A percentile compares a stretch with the other conserved stretches of the same genome.
phyloP scores from a whole-genome alignment of 768 basidiomycete species.

The Lentinula raphanica region DNA sequence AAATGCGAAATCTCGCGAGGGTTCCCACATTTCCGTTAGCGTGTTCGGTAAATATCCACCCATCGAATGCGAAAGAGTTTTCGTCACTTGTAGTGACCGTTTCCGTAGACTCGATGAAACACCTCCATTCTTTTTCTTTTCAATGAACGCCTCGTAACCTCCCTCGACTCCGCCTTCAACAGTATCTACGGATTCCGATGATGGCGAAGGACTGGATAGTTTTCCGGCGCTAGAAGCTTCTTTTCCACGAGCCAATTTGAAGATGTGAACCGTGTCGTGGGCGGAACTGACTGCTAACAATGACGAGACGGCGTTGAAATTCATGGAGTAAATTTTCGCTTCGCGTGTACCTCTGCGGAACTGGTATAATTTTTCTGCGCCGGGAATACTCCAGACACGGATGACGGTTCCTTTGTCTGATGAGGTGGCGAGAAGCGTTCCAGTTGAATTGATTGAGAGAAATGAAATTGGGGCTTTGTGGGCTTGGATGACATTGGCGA shows the following conservation, averaged over 20 bases:
- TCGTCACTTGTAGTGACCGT: constrained; percentile 70
- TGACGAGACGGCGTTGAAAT: constrained; percentile 77
- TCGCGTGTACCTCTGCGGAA: constrained; percentile 89
- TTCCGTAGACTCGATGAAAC: constrained; percentile 43
- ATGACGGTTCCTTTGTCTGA: constrained; percentile 97
- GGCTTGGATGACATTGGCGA: constrained; percentile 94
- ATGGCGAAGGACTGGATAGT: constrained; percentile 41
- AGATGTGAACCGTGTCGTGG: constrained; percentile 95
- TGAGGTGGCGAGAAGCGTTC: constrained; percentile 88
- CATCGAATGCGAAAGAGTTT: constrained; percentile 68
- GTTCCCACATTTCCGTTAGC: constrained; percentile 96
- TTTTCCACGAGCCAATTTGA: constrained; percentile 57
- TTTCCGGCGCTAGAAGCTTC: constrained; percentile 12
- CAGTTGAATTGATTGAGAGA: constrained; percentile 79
- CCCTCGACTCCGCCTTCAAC: constrained; percentile 58
- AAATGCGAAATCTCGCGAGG: constrained; percentile 89
- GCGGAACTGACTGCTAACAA: constrained; percentile 89
- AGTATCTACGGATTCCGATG: constrained; percentile 62
- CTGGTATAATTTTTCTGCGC: constrained; percentile 91
- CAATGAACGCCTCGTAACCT: constrained; percentile 84
- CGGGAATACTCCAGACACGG: constrained; percentile 87
- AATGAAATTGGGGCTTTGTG: constrained; percentile 92
- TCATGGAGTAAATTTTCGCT: constrained; percentile 73
- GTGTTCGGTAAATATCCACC: constrained; percentile 86
- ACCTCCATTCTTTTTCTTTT: constrained; percentile 58